Evolutionary conservation across 192 early-diverging fungal genomes (phyloP), one percentile per base, ranked within the genome.

Genomic region (Podila clonocystis): DNA sequence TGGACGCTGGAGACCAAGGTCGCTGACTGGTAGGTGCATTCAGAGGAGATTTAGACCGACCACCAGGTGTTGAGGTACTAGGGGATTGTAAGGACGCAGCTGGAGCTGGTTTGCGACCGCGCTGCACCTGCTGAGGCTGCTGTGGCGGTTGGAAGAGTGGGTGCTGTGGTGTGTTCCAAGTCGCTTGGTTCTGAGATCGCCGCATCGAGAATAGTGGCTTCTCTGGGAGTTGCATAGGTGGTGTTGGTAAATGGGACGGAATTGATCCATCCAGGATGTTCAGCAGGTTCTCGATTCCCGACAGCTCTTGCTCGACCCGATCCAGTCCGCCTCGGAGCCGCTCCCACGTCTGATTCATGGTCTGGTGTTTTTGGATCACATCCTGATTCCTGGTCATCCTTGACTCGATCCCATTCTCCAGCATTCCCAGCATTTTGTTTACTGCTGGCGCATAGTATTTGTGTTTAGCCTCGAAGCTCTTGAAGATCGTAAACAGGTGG

Each of bases 381-480:
- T 82, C 74, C 15, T 64, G 45, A 55, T 88, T 83, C 66, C 68
- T 74, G 17, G 82, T 83, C 19, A 78, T 73, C 29, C 86, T 73
- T 24, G 74, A 73, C 28, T 87, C 82, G 67, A 90, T 88, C 19
- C 83, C 86, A 55, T 80, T 85, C 31, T 85, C 84, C 30, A 90
- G 72, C 82, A 85, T 87, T 12, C 74, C 78, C 20, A 90, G 71
- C 87, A 90, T 87, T 64, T 86, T 85, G 67, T 74, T 84, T 49
- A 90, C 83, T 4, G 86, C 78, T 19, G 87, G 87, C 3, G 83
- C 77, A 62, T 86, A 90, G 65, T 88, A 87, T 57, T 88, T 88
- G 68, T 86, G 80, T 70, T 87, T 88, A 11, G 83, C 76, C 33
- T 90, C 89, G 60, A 90, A 90, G 22, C 78, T 85, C 68, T 90